These are phyloP conservation scores for Cudoniella acicularis DNA, from an alignment of 495 filamentous ascomycete genomes.

Conservation along the genomic window DNA sequence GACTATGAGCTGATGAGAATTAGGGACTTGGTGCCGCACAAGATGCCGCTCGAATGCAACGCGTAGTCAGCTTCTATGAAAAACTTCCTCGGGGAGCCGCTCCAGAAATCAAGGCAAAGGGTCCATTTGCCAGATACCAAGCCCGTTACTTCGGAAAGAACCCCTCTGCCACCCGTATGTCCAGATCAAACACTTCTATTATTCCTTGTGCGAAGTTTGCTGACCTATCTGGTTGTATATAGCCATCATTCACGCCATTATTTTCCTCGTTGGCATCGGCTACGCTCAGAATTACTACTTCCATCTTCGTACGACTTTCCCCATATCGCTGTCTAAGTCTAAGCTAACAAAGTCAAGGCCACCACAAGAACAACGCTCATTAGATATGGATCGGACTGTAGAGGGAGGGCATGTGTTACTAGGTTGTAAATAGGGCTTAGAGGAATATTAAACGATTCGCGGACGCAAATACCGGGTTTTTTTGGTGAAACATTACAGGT, in stretches of 20 bases:
- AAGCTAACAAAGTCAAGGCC: conserved; percentile 57
- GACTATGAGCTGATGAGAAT: conserved; percentile 31
- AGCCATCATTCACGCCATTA: conserved; percentile 88
- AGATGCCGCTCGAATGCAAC: conserved; percentile 93
- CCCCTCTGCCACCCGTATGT: conserved; percentile 80
- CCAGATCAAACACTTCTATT: too few relatives aligned
- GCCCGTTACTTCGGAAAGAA: conserved; percentile 94
- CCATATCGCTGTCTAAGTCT: conserved; percentile 3
- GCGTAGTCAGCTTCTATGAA: conserved; percentile 96
- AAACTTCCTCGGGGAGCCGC: conserved; percentile 89
- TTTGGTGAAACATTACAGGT: neutral
- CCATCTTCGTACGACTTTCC: conserved; percentile 80
- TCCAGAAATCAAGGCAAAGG: conserved; percentile 72
- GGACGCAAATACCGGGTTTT: neutral
- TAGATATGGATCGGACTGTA: conserved; percentile 43
- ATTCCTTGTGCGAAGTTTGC: too few relatives aligned
- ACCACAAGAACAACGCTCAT: conserved; percentile 99
- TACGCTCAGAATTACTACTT: conserved; percentile 99
- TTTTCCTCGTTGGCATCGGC: conserved; percentile 66
- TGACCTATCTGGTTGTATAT: too few relatives aligned
- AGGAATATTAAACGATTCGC: conserved; percentile 16
- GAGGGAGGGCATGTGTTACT: conserved; percentile 16
- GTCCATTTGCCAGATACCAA: conserved; percentile 83
- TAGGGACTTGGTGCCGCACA: conserved; percentile 88
- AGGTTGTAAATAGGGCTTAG: conserved; percentile 27